Evolutionary conservation across 1,284 basidiomycete genomes (phyloP).

Genomic region (Jaminaea rosea): DNA sequence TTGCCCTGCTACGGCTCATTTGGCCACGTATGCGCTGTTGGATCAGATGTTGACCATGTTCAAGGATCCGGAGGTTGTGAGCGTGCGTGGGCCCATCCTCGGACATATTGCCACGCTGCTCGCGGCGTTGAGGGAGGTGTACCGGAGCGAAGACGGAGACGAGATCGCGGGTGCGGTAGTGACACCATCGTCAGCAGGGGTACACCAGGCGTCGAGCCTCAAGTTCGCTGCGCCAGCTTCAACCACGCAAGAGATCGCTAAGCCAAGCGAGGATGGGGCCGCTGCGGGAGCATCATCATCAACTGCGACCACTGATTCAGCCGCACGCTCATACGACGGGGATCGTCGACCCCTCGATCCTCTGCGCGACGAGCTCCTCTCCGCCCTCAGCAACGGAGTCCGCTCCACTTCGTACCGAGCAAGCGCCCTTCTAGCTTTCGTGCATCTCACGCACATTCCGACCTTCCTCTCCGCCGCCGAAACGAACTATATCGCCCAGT

Average conservation of each 20-base stretch:
- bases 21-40: slow-evolving; percentile 23
- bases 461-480: slow-evolving; percentile 63
- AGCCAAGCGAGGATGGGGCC: too few species aligned
- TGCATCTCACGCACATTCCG: slow-evolving; percentile 11
- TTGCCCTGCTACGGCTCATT: slow-evolving; percentile 16
- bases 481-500: slow-evolving; percentile 67
- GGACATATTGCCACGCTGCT: slow-evolving; percentile 30
- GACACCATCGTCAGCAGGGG: not conserved
- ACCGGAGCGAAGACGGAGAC: slow-evolving; percentile 4
- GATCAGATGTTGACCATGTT: slow-evolving; percentile 57
- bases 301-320: not conserved
- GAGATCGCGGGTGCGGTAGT: not conserved
- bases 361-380: slow-evolving; percentile 26
- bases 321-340: slow-evolving; percentile 17
- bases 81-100: slow-evolving; percentile 65
- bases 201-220: too few species aligned
- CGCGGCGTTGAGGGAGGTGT: slow-evolving; percentile 25
- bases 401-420: slow-evolving; percentile 19
- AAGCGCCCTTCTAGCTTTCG: slow-evolving; percentile 28
- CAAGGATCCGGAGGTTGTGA: slow-evolving; percentile 64
- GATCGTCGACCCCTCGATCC: slow-evolving; percentile 32
- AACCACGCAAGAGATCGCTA: not conserved
- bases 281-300: not conserved
- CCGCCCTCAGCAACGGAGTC: slow-evolving; percentile 29
- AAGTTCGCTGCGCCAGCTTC: not conserved